phyloP scores from a whole-genome alignment of 148 eudicot genomes.

The Fallopia convolvulus region DNA sequence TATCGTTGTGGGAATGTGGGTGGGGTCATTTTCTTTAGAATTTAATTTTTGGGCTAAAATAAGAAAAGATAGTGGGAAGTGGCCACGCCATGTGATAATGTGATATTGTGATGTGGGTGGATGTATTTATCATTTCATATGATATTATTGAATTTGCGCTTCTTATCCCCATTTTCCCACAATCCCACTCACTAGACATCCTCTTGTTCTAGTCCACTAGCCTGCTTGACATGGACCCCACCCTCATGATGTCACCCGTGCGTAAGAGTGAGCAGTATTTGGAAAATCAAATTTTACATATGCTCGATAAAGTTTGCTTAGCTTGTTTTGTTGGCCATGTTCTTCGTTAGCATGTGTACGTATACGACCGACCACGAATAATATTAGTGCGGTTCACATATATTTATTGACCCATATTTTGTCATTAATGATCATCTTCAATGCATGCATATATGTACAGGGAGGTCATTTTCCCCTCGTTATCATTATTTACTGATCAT shows the following conservation, averaged over 20 bases:
- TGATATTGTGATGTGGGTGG: not conserved
- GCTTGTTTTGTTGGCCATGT: too few species aligned
- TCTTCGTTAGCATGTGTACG: not conserved
- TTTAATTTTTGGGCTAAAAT: not conserved
- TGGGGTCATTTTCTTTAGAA: not conserved
- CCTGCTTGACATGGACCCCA: not conserved
- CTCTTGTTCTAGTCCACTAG: slow-evolving; percentile 2
- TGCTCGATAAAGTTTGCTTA: too few species aligned
- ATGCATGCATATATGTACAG: not conserved
- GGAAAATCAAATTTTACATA: too few species aligned
- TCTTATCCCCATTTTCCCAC: not conserved
- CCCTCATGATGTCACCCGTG: not conserved
- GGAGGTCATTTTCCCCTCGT: too few species aligned
- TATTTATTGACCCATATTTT: not conserved
- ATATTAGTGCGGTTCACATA: not conserved
- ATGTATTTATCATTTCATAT: not conserved
- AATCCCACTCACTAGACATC: not conserved
- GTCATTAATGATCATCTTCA: not conserved
- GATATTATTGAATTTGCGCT: too few species aligned
- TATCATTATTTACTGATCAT: too few species aligned
- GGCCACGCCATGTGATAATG: slow-evolving; percentile 6
- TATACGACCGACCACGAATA: not conserved
- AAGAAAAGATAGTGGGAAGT: slow-evolving; percentile 6
- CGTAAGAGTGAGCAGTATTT: not conserved
- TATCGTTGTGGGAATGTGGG: not conserved